Evolutionary conservation across 2,329 filamentous ascomycete species (phyloP).

Genomic region (Boeremia lycopersici): DNA sequence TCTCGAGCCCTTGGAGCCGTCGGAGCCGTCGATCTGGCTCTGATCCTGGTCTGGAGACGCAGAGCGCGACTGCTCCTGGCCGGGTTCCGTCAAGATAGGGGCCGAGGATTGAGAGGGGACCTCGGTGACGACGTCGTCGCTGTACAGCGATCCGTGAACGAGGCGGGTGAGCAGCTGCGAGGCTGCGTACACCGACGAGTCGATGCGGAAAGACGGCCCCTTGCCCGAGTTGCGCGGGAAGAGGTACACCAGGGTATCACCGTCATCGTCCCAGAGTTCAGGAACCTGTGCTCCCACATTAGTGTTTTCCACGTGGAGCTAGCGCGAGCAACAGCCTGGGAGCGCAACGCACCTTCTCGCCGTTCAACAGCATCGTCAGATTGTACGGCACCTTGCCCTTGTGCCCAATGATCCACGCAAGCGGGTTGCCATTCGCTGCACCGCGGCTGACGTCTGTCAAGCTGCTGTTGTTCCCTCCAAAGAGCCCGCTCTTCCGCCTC

Average conservation of each 20-base stretch:
- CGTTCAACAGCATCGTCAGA: slow-evolving; percentile 56
- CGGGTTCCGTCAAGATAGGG: slow-evolving; percentile 27
- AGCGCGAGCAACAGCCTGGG: neutral
- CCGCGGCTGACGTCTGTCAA: slow-evolving; percentile 22
- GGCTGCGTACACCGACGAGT: slow-evolving; percentile 63
- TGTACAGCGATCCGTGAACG: slow-evolving; percentile 60
- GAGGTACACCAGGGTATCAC: slow-evolving; percentile 68
- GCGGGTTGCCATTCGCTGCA: slow-evolving; percentile 26
- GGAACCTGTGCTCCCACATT: slow-evolving; percentile 49
- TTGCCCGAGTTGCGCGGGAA: slow-evolving; percentile 63
- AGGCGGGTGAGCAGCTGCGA: slow-evolving; percentile 62
- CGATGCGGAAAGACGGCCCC: slow-evolving; percentile 65
- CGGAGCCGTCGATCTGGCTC: slow-evolving; percentile 45
- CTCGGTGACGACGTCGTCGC: slow-evolving; percentile 34
- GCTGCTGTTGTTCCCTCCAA: slow-evolving; percentile 35
- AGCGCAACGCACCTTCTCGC: slow-evolving; percentile 53
- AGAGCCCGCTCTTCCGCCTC: slow-evolving; percentile 44
- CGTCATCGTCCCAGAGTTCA: slow-evolving; percentile 67
- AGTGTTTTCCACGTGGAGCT: slow-evolving; percentile 18
- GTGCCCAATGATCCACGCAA: slow-evolving; percentile 66
- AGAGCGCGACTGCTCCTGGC: slow-evolving; percentile 39
- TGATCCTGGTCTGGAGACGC: slow-evolving; percentile 42
- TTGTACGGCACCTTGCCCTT: slow-evolving; percentile 63
- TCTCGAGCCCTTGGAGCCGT: slow-evolving; percentile 55
- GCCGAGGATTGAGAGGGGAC: slow-evolving; percentile 29